Base-by-base conservation (phyloP, 1,284 basidiomycete genomes). In the Marasmius oreades region DNA sequence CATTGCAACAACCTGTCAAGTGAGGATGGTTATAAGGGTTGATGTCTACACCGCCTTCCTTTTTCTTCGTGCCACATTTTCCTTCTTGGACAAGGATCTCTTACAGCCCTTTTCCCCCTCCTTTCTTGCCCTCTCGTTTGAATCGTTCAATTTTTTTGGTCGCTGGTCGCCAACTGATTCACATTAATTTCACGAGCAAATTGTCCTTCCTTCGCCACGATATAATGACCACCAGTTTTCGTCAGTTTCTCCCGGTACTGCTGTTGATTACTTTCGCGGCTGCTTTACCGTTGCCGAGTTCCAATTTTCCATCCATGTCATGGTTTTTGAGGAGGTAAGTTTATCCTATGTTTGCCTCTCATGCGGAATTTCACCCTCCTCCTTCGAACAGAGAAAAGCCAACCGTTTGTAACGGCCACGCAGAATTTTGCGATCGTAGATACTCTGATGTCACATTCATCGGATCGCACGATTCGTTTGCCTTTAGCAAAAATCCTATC, bases 391-490 rank as follows among this genome's bases (percentile, higher is more conserved):
- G 39, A 20, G 39, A 8, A 16, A 16, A 16, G 16, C 39, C 75
- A 11, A 73, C 72, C 0, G 67, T 79, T 5, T 84, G 81, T 66
- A 83, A 83, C 62, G 81, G 81, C 0, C 77, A 75, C 45, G 73
- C 79, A 1, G 79, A 82, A 62, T 73, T 88, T 22, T 92, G 89
- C 69, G 64, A 71, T 55, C 75, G 82, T 36, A 71, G 69, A 24
- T 92, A 90, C 68, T 80, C 76, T 5, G 82, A 82, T 59, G 71
- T 79, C 24, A 88, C 86, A 0, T 85, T 81, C 63, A 63, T 89
- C 23, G 87, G 86, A 48, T 79, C 88, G 5, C 88, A 92, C 68
- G 80, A 92, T 69, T 85, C 82, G 7, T 90, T 84, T 63, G 84
- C 82, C 2, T 82, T 83, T 62, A 79, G 76, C 63, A 58, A 62